These are phyloP conservation scores for Dictyophora rubrovolvata DNA, from an alignment of 768 basidiomycete genomes.

Conservation along the genomic window DNA sequence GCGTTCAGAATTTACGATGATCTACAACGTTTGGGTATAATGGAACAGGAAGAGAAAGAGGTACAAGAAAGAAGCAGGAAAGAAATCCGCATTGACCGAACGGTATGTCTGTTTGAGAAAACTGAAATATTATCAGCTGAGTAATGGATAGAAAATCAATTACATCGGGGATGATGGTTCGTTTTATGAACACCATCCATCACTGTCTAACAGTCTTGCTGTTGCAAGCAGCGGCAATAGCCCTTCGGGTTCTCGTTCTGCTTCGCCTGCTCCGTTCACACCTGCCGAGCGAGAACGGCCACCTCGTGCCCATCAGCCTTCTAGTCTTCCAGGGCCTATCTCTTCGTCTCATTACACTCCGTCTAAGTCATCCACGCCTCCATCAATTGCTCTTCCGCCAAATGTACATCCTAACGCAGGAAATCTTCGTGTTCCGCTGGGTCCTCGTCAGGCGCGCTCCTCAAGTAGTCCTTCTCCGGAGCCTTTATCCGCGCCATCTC, in stretches of 20 bases:
- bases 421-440: constrained; percentile 43
- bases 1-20: constrained; percentile 72
- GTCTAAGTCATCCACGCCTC: constrained; percentile 14
- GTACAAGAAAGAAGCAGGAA: constrained; percentile 61
- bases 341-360: constrained; percentile 6
- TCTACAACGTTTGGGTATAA: constrained; percentile 53
- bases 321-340: constrained; percentile 18
- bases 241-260: constrained; percentile 25
- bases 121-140: not conserved
- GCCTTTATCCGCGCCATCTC: constrained; percentile 15
- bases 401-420: constrained; percentile 20
- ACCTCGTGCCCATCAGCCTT: constrained; percentile 20
- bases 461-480: constrained; percentile 70
- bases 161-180: constrained; percentile 14
- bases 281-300: constrained; percentile 26
- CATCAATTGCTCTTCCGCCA: constrained; percentile 45
- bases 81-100: constrained; percentile 55
- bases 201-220: not conserved
- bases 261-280: constrained; percentile 17
- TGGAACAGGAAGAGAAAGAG: constrained; percentile 40
- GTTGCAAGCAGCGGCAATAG: constrained; percentile 3
- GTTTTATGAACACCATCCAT: constrained; percentile 9
- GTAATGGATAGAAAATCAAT: constrained; percentile 13
- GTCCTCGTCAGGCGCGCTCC: constrained; percentile 44
- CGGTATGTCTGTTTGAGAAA: constrained; percentile 33